Evolutionary conservation across 805 yeast genomes (phyloP).

Genomic region (Candida nanaspora): DNA sequence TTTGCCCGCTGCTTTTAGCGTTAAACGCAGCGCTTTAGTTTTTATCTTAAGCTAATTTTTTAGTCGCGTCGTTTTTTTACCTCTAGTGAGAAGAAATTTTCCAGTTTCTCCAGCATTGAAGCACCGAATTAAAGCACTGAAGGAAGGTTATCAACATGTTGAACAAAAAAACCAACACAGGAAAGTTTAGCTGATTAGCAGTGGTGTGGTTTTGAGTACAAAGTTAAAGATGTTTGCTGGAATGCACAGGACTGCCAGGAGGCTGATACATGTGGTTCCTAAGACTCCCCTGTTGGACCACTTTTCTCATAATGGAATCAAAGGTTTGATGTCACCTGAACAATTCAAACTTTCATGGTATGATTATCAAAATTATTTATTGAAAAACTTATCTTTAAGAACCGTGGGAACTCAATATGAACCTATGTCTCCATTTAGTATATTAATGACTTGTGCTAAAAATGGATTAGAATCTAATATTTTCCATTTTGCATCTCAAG

Average conservation of each 20-base stretch:
- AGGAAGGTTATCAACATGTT: no score
- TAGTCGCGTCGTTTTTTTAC: no score
- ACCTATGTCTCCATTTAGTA: slow-evolving; percentile 66
- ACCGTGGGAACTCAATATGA: slow-evolving; percentile 80
- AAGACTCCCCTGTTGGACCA: slow-evolving; percentile 33
- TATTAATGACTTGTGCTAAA: slow-evolving; percentile 58
- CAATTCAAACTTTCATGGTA: slow-evolving; percentile 76
- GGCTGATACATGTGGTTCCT: slow-evolving; percentile 61
- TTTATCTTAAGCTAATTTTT: no score
- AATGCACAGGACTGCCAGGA: slow-evolving; percentile 8
- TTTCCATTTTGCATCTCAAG: slow-evolving; percentile 87
- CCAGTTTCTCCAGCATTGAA: no score
- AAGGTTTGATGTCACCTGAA: slow-evolving; percentile 54
- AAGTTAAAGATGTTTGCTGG: no score
- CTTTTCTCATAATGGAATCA: slow-evolving; percentile 43
- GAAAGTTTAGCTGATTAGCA: no score
- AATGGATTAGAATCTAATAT: slow-evolving; percentile 56
- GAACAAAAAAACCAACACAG: no score
- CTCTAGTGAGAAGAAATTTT: no score
- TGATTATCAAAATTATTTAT: slow-evolving; percentile 64
- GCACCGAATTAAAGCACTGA: no score
- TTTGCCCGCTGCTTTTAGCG: no score
- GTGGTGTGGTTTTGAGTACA: no score
- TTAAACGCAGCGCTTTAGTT: no score
- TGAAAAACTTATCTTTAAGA: slow-evolving; percentile 51